These are phyloP conservation scores for Akanthomyces dipterigenus DNA, from an alignment of 2,329 filamentous ascomycete species.

Conservation along the genomic window DNA sequence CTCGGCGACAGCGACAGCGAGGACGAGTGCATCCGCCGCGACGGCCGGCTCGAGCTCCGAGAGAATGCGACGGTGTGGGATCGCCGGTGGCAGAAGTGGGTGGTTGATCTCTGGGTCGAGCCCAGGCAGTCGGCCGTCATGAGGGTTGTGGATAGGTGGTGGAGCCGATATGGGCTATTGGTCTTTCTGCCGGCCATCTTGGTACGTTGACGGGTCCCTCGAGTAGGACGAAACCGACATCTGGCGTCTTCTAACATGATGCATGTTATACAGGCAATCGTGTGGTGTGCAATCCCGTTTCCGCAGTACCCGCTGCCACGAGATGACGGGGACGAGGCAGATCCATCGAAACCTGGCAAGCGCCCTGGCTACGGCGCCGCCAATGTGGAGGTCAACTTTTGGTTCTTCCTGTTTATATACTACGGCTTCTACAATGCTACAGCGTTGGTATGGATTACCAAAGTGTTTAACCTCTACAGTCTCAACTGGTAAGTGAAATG, in stretches of 20 bases:
- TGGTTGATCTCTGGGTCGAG: constrained; percentile 52
- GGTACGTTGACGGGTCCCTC: constrained; percentile 34
- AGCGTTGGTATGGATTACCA: constrained; percentile 64
- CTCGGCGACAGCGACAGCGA: constrained; percentile 31
- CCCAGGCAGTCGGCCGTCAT: constrained; percentile 53
- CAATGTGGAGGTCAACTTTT: constrained; percentile 60
- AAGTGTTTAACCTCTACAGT: constrained; percentile 64
- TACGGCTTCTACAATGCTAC: constrained; percentile 64
- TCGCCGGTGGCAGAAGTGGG: constrained; percentile 29
- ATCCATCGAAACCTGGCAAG: constrained; percentile 17
- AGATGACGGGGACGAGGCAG: constrained; percentile 27
- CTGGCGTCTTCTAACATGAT: background rate
- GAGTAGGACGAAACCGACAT: background rate
- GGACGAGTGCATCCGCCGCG: constrained; percentile 26
- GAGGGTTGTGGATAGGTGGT: constrained; percentile 55
- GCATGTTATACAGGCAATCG: constrained; percentile 43
- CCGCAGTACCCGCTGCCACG: constrained; percentile 52
- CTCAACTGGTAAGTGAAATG: constrained; percentile 49
- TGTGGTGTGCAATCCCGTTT: constrained; percentile 60
- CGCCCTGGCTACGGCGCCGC: constrained; percentile 52
- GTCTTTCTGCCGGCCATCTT: constrained; percentile 54
- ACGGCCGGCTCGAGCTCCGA: constrained; percentile 18
- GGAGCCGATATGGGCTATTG: constrained; percentile 53
- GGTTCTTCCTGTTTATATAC: constrained; percentile 65
- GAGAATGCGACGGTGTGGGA: constrained; percentile 23